Evolutionary conservation across 306 rosid genomes (phyloP).

Genomic region (Dalbergia cultrata): DNA sequence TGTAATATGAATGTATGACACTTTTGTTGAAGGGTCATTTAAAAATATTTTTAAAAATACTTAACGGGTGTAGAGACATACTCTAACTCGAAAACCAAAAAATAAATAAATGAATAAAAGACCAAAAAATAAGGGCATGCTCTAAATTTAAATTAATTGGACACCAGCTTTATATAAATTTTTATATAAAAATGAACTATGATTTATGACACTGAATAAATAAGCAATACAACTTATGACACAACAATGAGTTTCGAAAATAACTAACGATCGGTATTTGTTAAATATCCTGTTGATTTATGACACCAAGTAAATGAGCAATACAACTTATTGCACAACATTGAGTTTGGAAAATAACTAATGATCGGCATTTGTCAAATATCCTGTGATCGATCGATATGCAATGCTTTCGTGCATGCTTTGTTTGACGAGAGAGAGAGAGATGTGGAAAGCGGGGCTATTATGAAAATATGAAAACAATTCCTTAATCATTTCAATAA

Average conservation of each 20-base stretch:
- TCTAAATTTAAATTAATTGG: not conserved
- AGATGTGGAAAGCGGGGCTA: not conserved
- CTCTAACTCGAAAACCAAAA: not conserved
- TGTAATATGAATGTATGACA: not conserved
- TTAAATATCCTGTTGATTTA: not conserved
- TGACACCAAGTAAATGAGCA: not conserved
- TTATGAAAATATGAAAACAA: not conserved
- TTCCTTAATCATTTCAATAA: slow-evolving; percentile 2
- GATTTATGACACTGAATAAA: not conserved
- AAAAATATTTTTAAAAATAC: not conserved
- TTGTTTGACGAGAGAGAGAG: not conserved
- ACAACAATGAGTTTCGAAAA: not conserved
- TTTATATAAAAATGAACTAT: not conserved
- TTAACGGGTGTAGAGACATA: not conserved
- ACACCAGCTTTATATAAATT: not conserved
- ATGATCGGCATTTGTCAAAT: not conserved
- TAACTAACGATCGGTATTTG: not conserved
- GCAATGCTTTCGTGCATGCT: slow-evolving; percentile 27
- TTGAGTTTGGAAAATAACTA: not conserved
- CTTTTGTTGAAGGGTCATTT: not conserved
- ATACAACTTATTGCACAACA: not conserved
- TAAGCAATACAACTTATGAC: not conserved
- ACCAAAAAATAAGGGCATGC: not conserved
- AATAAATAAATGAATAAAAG: too few species aligned
- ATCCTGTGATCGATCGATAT: not conserved